Base-by-base conservation (phyloP, 192 early-diverging fungal genomes). In the Spizellomyces sp. region DNA sequence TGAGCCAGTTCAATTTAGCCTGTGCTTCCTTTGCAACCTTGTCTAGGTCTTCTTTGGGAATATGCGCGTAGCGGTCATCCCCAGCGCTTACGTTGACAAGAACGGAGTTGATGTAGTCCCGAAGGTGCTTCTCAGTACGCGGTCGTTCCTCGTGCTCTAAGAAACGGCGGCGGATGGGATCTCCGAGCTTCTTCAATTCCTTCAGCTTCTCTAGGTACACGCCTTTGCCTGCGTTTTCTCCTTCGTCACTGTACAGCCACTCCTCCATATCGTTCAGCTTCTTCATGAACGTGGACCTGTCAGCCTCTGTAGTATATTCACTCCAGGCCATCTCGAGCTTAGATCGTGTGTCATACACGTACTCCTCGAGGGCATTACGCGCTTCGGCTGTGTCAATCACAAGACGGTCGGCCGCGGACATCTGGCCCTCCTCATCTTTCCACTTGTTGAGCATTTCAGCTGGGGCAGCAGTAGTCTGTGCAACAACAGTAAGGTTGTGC, bases 341-440 rank as follows among this genome's bases (percentile, higher is more conserved):
- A 77, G 83, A 81, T 58, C 96, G 92, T 63, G 90, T 92, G 41
- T 98, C 93, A 80, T 99, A 99, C 41, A 97, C 93, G 83, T 99
- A 99, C 85, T 99, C 96, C 81, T 99, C 96, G 59, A 99, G 89
- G 52, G 90, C 86, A 82, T 99, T 99, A 82, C 94, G 93, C 79
- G 88, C 89, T 66, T 93, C 86, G 77, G 96, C 95, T 19, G 96
- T 99, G 67, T 95, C 95, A 58, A 89, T 84, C 42, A 99, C 93
- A 62, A 99, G 89, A 74, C 90, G 90, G 82, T 99, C 95, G 62
- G 85, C 69, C 14, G 89, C 73, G 50, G 79, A 66, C 96, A 99
- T 97, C 72, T 93, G 84, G 70, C 83, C 86, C 84, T 99, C 96
- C 70, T 83, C 71, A 79, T 93, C 90, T 74, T 85, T 79, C 80